phyloP scores from a whole-genome alignment of 2,329 filamentous ascomycete species.

The Cladophialophora psammophila region DNA sequence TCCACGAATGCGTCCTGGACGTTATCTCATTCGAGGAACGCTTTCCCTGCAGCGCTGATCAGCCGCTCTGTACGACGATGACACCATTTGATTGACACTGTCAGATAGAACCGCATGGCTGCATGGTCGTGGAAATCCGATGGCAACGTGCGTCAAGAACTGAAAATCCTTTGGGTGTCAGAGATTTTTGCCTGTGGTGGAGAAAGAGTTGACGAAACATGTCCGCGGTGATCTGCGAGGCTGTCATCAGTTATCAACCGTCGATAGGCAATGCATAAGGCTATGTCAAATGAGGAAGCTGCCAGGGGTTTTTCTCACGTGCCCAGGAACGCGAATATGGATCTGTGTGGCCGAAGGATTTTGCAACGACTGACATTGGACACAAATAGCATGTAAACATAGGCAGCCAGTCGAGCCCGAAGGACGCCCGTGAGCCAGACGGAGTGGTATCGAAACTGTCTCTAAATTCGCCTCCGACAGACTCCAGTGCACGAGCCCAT shows the following conservation, averaged over 20 bases:
- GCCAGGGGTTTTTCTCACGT: neutral
- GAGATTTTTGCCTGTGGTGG: constrained; percentile 14
- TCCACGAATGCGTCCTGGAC: neutral
- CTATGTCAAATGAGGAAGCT: constrained; percentile 28
- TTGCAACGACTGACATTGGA: neutral
- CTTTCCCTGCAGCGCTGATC: neutral
- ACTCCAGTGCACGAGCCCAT: neutral
- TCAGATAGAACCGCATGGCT: neutral
- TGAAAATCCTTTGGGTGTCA: constrained; percentile 5
- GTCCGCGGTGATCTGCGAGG: constrained; percentile 33
- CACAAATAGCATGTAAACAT: constrained; percentile 1
- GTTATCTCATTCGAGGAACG: constrained; percentile 14
- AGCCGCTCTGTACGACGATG: constrained; percentile 5
- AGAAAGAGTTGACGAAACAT: constrained; percentile 16
- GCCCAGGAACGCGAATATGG: neutral
- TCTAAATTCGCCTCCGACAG: neutral
- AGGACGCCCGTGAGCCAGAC: neutral
- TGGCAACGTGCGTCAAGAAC: constrained; percentile 10
- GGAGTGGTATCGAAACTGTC: neutral
- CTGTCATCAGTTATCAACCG: constrained; percentile 23
- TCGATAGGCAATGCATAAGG: constrained; percentile 15
- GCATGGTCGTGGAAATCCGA: constrained; percentile 26
- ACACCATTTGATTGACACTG: constrained; percentile 19
- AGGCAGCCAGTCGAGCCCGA: neutral
- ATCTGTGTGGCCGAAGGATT: neutral